Conservation (phyloP, 1,139 yeast genomes). For the Hansenula sp. region DNA sequence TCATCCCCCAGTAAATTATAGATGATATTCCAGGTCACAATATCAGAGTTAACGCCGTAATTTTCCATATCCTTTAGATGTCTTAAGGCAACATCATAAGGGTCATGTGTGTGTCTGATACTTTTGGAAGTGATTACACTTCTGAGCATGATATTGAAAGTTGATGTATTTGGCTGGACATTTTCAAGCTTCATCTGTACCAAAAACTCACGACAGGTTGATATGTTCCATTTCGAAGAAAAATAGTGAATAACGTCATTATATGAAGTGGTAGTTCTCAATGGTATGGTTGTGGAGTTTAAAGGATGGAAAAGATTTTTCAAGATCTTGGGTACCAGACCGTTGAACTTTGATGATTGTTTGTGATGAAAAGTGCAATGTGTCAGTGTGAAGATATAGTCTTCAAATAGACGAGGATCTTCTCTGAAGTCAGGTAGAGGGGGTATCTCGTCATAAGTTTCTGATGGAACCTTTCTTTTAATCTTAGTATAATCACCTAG, state of each 20-base stretch:
- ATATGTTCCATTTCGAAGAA: conserved; percentile 33
- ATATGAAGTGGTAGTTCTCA: conserved; percentile 33
- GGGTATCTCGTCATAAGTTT: conserved; percentile 28
- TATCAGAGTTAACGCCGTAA: conserved; percentile 28
- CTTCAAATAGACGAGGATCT: conserved; percentile 24
- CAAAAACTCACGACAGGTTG: conserved; percentile 38
- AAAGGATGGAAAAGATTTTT: conserved; percentile 37
- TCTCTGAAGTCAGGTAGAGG: conserved; percentile 27
- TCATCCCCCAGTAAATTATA: conserved; percentile 27
- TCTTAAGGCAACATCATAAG: conserved; percentile 27
- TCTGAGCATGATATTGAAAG: conserved; percentile 37
- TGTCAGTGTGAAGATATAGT: conserved; percentile 29
- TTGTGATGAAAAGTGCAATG: conserved; percentile 30
- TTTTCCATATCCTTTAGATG: conserved; percentile 31
- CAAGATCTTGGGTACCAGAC: conserved; percentile 32
- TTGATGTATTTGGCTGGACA: conserved; percentile 34
- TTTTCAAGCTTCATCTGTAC: conserved; percentile 35
- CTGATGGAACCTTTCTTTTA: conserved; percentile 5
- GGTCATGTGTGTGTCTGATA: conserved; percentile 26
- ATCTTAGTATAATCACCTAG: conserved; percentile 7
- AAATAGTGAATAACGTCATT: conserved; percentile 42
- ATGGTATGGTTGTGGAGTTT: conserved; percentile 30
- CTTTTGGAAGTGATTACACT: conserved; percentile 23
- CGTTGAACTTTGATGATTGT: conserved; percentile 29
- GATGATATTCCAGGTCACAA: conserved; percentile 36